Base-by-base conservation (phyloP, 2,329 filamentous ascomycete genomes). In the Colletotrichum coccodes region DNA sequence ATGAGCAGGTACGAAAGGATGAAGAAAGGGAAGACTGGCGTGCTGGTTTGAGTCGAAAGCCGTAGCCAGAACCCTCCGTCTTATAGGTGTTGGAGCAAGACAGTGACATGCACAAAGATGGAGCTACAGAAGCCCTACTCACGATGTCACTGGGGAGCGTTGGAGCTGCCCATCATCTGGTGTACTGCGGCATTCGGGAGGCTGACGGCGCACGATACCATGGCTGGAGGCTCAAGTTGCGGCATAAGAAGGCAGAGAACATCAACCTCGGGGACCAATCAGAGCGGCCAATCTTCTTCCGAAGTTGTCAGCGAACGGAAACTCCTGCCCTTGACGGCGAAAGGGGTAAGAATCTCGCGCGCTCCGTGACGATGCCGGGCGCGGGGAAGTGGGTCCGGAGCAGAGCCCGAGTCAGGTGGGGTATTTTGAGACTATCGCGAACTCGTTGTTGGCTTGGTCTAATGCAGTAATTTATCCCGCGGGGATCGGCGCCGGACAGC, bases 301-400 rank as follows among this genome's bases (percentile, higher is more conserved):
- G 58, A 32, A 12, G 34, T 53, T 54, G 30, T 9, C 14, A 23
- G 32, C 6, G 7, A 5, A 8, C 32, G 63, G 57, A 54, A 54
- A 49, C 14, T 16, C 8, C 47, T 66, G n/a, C 63, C 49, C 8
- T 36, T 6, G 0, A 40, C 1, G 18, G 3, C 47, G 1, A 34
- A 26, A 4, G 6, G 3, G 23, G 56, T 6, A 32, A 56, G 4
- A n/a, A 28, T 53, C 3, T 2, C 40, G 49, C 63, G 57, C 8
- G 9, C 21, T n/a, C 49, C 57, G 57, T 46, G 62, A 53, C 49
- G 49, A 61, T 66, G 47, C 57, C 63, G 58, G 49, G 5, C 59
- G 63, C 63, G 63, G 63, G 57, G 63, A 61, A 66, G 57, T 40
- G 63, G 63, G 47, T 47, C 62, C 49, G 57, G 47, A 23, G 28